These are phyloP conservation scores for Solidago caesia DNA, from an alignment of 129 eudicot genomes.

Conservation along the genomic window DNA sequence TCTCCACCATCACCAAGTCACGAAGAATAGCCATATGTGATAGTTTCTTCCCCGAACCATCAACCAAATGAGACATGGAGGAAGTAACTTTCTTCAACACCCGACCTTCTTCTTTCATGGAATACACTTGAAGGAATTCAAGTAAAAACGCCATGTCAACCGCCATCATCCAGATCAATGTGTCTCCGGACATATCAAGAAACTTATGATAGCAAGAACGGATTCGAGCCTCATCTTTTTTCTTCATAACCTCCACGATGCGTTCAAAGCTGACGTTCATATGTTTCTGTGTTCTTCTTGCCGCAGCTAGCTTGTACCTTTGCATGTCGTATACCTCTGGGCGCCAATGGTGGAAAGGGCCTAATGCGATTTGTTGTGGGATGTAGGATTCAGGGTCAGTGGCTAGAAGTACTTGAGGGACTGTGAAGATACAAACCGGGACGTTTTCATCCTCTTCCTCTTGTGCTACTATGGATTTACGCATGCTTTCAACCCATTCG, in stretches of 20 bases:
- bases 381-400: slow-evolving; percentile 45
- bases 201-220: slow-evolving; percentile 58
- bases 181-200: slow-evolving; percentile 42
- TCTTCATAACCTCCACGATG: slow-evolving; percentile 33
- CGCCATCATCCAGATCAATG: slow-evolving; percentile 64
- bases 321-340: slow-evolving; percentile 40
- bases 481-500: slow-evolving; percentile 1
- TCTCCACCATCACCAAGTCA: slow-evolving; percentile 69
- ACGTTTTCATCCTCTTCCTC: slow-evolving; percentile 34
- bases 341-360: slow-evolving; percentile 64
- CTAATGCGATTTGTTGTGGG: slow-evolving; percentile 59
- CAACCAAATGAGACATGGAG: slow-evolving; percentile 50
- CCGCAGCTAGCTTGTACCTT: slow-evolving; percentile 37
- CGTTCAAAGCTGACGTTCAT: slow-evolving; percentile 29
- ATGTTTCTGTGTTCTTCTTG: slow-evolving; percentile 32
- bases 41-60: slow-evolving; percentile 42
- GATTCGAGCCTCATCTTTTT: slow-evolving; percentile 31
- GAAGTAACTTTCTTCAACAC: slow-evolving; percentile 28
- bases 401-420: slow-evolving; percentile 47
- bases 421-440: slow-evolving; percentile 54
- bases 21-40: slow-evolving; percentile 53
- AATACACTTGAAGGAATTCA: slow-evolving; percentile 47
- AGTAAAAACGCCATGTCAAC: slow-evolving; percentile 53
- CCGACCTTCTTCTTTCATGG: slow-evolving; percentile 24
- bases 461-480: slow-evolving; percentile 38